Base-by-base conservation (phyloP, 2,329 filamentous ascomycete species). In the Fusarium cicatricum region DNA sequence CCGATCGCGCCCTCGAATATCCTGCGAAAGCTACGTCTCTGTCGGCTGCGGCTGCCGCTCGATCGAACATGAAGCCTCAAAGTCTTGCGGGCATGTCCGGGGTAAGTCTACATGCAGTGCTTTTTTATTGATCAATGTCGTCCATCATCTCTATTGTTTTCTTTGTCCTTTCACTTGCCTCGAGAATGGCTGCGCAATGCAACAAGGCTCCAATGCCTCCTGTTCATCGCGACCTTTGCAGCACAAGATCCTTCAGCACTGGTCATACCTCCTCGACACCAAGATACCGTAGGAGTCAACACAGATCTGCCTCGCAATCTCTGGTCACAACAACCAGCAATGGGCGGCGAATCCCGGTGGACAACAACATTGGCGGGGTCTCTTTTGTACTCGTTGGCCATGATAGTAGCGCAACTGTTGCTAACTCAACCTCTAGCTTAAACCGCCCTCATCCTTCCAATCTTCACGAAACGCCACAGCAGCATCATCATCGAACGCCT, bases 1-100 rank as follows among this genome's bases (percentile, higher is more conserved):
- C 72, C 16, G 83, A 88, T 51, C 78, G 78, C 62, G 84, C 80
- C 28, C 80, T 73, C 57, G 85, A 89, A 55, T 81, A 78, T 56
- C 72, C 75, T 15, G 34, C 76, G 28, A 78, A 72, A 54, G 72
- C 74, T 3, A 38, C 48, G 38, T 70, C 78, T 12, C 71, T 74
- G 43, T 69, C 73, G 28, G 70, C 76, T 55, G 75, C 78, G 51
- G 76, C 75, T 31, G 78, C 73, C 49, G 70, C 74, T 51, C 79
- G 78, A 62, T 72, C 77, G 33, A 69, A 71, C 31, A 71, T 83
- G 55, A 84, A 80, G 69, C 79, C 77, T 41, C 74, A 77, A 46
- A 76, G 78, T 43, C 68, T 80, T 50, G 57, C 65, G 7, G 60
- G 60, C 51, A 69, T 71, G 38, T 69, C 70, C 16, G 70, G 68